A percentile compares a stretch with the other conserved stretches of the same genome.
Conservation (phyloP, 192 early-diverging fungal genomes). For the Coemansia sp. region DNA sequence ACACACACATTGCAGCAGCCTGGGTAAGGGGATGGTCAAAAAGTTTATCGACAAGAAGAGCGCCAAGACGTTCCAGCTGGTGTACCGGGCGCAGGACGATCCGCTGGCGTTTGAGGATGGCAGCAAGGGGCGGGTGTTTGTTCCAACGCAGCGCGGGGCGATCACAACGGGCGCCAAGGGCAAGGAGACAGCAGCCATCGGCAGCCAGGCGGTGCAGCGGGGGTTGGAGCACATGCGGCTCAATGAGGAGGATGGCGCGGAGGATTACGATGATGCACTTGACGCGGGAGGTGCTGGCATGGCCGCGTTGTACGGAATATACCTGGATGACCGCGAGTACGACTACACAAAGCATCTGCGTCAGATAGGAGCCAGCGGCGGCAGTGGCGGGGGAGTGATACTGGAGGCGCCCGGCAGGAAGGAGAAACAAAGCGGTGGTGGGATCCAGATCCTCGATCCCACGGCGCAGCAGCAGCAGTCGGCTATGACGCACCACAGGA, state of each 20-base stretch:
- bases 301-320: conserved; percentile 87
- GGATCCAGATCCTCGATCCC: conserved; percentile 31
- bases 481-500: conserved; percentile 59
- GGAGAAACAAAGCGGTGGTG: conserved; percentile 54
- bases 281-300: conserved; percentile 10
- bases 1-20: no score
- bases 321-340: conserved; percentile 88
- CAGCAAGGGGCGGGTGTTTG: conserved; percentile 76
- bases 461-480: conserved; percentile 1
- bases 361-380: conserved; percentile 69
- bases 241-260: conserved; percentile 17
- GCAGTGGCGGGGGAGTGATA: conserved; percentile 60
- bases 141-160: conserved; percentile 55
- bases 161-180: conserved; percentile 5
- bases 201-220: conserved; percentile 24
- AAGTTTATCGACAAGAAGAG: conserved; percentile 87
- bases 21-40: conserved; percentile 28
- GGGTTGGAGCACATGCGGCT: conserved; percentile 25
- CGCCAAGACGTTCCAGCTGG: conserved; percentile 84
- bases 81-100: conserved; percentile 95
- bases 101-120: conserved; percentile 82
- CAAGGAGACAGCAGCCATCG: conserved; percentile 9
- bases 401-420: conserved; percentile 62
- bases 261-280: conserved; percentile 39
- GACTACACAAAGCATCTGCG: conserved; percentile 94